Evolutionary conservation across 352 stramenopile species (phyloP).

Genomic region (Globisporangium sylvaticum): DNA sequence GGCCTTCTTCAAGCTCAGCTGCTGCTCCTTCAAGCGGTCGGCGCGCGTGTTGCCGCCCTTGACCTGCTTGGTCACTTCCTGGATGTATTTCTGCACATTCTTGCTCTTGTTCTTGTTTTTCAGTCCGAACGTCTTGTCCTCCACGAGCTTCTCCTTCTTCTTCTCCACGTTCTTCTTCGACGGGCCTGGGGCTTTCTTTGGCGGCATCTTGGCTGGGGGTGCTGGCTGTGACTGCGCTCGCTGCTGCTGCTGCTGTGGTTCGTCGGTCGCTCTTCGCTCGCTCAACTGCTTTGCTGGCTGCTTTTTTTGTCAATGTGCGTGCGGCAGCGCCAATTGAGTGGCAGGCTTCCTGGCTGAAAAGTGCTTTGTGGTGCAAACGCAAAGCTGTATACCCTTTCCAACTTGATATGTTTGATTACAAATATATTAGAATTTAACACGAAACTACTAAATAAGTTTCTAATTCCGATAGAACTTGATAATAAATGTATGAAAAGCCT

Average conservation of each 20-base stretch:
- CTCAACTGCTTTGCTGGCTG: neutral
- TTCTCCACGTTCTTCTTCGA: slow-evolving; percentile 90
- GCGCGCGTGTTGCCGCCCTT: slow-evolving; percentile 76
- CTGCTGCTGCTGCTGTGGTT: neutral
- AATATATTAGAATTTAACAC: neutral
- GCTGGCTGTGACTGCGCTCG: neutral
- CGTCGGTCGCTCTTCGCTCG: neutral
- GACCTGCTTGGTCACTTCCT: slow-evolving; percentile 88
- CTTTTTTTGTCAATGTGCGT: neutral
- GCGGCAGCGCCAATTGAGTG: neutral
- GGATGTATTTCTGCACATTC: slow-evolving; percentile 93
- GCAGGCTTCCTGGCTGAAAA: neutral
- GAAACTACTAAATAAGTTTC: neutral
- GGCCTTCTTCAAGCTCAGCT: slow-evolving; percentile 73
- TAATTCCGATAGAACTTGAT: neutral
- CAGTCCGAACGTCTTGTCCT: slow-evolving; percentile 99
- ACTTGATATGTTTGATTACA: neutral
- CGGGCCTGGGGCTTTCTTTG: slow-evolving; percentile 59
- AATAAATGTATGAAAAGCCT: neutral
- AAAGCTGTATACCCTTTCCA: neutral
- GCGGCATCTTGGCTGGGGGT: slow-evolving; percentile 44
- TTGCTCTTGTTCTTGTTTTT: slow-evolving; percentile 99
- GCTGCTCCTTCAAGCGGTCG: slow-evolving; percentile 73
- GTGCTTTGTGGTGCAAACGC: neutral
- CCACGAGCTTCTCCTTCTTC: slow-evolving; percentile 91